phyloP scores from a whole-genome alignment of 352 stramenopile species.

The Blastocystis sp. region DNA sequence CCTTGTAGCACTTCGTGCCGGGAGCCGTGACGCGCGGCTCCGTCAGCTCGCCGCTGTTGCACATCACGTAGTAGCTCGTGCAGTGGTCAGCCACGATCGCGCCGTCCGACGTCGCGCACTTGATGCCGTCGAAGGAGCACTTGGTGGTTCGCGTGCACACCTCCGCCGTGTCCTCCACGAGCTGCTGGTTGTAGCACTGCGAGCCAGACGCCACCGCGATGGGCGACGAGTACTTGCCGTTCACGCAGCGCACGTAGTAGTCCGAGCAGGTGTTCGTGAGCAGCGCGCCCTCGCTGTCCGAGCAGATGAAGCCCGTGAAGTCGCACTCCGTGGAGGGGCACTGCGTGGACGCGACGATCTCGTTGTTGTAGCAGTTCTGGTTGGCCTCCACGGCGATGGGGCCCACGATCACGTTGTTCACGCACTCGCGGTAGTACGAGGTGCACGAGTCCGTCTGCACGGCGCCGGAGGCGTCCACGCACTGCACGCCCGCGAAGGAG shows the following conservation, averaged over 20 bases:
- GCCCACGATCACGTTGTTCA: conserved; percentile 3
- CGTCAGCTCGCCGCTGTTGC: conserved; percentile 40
- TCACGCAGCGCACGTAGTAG: conserved; percentile 66
- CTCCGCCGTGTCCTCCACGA: not conserved
- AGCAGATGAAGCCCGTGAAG: conserved; percentile 69
- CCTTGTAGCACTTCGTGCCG: conserved; percentile 72
- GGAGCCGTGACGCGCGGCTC: conserved; percentile 15
- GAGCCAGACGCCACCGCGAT: conserved; percentile 28
- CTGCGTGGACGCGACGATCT: not conserved
- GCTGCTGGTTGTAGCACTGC: conserved; percentile 67
- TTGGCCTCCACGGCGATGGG: not conserved
- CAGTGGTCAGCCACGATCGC: conserved; percentile 45
- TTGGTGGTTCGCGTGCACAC: conserved; percentile 2
- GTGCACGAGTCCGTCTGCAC: conserved; percentile 32
- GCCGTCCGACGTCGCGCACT: conserved; percentile 34
- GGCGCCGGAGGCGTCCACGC: conserved; percentile 11
- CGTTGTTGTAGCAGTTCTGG: conserved; percentile 45
- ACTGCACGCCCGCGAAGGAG: conserved; percentile 33
- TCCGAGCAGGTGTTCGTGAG: conserved; percentile 12
- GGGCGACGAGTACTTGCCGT: conserved; percentile 54
- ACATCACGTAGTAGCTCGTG: conserved; percentile 65
- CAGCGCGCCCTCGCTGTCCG: conserved; percentile 15
- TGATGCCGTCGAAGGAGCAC: conserved; percentile 64
- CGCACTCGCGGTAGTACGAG: conserved; percentile 11
- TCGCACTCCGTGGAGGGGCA: conserved; percentile 41